Conservation (phyloP, 306 rosid species). For the Benincasa hispida region DNA sequence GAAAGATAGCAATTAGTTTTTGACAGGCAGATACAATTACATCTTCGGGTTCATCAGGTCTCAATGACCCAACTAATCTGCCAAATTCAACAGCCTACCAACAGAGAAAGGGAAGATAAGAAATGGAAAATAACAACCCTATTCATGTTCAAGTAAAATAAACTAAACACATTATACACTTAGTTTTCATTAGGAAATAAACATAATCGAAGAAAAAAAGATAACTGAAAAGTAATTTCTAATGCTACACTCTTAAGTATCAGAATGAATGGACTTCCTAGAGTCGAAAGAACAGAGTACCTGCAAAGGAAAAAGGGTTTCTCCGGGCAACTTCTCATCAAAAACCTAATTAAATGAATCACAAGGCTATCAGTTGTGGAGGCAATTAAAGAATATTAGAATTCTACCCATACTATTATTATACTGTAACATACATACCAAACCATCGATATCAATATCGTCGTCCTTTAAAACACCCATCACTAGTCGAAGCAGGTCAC, state of each 20-base stretch:
- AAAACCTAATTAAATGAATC: slow-evolving; percentile 48
- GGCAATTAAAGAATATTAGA: background rate
- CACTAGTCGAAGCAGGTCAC: slow-evolving; percentile 72
- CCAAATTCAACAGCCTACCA: slow-evolving; percentile 91
- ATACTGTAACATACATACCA: slow-evolving; percentile 42
- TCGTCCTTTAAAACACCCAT: slow-evolving; percentile 80
- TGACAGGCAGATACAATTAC: slow-evolving; percentile 78
- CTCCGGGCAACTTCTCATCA: slow-evolving; percentile 87
- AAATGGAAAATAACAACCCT: slow-evolving; percentile 5
- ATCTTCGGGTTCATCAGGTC: slow-evolving; percentile 82
- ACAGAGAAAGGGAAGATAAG: slow-evolving; percentile 2
- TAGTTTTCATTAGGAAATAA: background rate
- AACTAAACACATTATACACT: background rate
- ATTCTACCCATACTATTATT: background rate
- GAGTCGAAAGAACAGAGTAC: slow-evolving; percentile 24
- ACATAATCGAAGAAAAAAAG: background rate
- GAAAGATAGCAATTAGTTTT: slow-evolving; percentile 68
- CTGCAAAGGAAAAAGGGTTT: slow-evolving; percentile 81
- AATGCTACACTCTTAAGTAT: background rate
- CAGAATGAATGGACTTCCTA: background rate
- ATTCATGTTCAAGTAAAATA: slow-evolving; percentile 5
- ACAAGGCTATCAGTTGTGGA: slow-evolving; percentile 6
- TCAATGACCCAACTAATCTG: slow-evolving; percentile 75
- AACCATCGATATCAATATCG: slow-evolving; percentile 81
- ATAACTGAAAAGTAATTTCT: background rate